These are phyloP conservation scores for Leishmania tarentolae DNA, from an alignment of 208 protist species.

Conservation along the genomic window DNA sequence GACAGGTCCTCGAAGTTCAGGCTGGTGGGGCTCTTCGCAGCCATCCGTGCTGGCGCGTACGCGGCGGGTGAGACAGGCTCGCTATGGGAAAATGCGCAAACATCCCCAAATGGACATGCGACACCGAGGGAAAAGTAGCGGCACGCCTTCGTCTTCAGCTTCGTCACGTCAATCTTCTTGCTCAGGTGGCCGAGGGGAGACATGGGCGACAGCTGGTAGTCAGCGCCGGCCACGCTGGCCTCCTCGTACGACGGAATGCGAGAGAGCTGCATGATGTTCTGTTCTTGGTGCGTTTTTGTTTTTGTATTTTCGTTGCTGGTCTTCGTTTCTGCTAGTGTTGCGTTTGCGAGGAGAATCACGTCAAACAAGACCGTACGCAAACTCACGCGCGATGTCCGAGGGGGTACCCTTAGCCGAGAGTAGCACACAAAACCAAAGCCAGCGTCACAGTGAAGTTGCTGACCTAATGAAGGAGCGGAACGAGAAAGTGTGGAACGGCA, in stretches of 20 bases:
- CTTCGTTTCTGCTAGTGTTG: neutral
- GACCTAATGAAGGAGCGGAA: neutral
- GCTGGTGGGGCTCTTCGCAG: slow-evolving; percentile 21
- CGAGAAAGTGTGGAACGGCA: neutral
- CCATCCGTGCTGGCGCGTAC: slow-evolving; percentile 9
- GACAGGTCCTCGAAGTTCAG: slow-evolving; percentile 31
- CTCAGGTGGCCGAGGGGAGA: slow-evolving; percentile 24
- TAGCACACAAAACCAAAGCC: too few relatives aligned
- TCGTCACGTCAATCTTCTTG: slow-evolving; percentile 78
- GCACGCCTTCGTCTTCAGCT: slow-evolving; percentile 90
- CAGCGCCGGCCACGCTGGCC: slow-evolving; percentile 31
- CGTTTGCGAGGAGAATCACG: neutral
- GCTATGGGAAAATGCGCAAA: slow-evolving; percentile 89
- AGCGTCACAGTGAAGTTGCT: too few relatives aligned
- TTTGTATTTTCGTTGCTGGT: neutral
- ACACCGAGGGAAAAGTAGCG: slow-evolving; percentile 75
- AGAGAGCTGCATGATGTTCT: slow-evolving; percentile 19
- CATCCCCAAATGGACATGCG: slow-evolving; percentile 78
- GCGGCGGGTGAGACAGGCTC: slow-evolving; percentile 34
- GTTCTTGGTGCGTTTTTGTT: neutral
- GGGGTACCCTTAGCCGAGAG: too few relatives aligned
- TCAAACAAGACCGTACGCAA: neutral
- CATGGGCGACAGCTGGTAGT: slow-evolving; percentile 31
- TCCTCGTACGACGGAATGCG: slow-evolving; percentile 43
- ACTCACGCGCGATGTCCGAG: neutral